Evolutionary conservation across 2,329 filamentous ascomycete species (phyloP).

Genomic region (Aspergillus pseudoglaucus): DNA sequence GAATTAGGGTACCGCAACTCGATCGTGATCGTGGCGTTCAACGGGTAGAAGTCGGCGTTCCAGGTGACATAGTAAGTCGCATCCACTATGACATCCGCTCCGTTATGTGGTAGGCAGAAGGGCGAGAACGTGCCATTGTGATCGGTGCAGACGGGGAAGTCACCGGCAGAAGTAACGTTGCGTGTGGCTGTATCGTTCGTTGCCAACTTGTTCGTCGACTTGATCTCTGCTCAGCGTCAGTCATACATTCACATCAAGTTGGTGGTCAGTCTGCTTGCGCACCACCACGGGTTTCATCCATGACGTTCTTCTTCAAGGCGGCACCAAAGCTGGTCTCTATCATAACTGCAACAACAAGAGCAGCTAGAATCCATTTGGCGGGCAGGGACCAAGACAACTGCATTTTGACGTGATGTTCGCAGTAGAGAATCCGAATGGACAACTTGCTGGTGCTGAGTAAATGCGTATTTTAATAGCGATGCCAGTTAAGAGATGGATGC

Average conservation of each 20-base stretch:
- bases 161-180: constrained; percentile 10
- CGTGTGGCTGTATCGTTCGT: constrained; percentile 1
- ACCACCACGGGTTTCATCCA: not conserved
- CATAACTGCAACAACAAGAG: not conserved
- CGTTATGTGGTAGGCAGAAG: constrained; percentile 32
- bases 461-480: not conserved
- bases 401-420: not conserved
- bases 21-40: constrained; percentile 27
- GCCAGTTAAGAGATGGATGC: not conserved
- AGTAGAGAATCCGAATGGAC: not conserved
- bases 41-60: constrained; percentile 27
- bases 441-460: not conserved
- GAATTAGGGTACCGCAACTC: constrained; percentile 30
- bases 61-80: constrained; percentile 36
- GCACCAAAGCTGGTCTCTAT: not conserved
- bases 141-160: constrained; percentile 28
- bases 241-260: too few relatives aligned
- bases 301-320: not conserved
- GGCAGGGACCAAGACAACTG: not conserved
- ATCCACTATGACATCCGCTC: constrained; percentile 27
- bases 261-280: not conserved
- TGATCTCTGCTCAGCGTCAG: not conserved
- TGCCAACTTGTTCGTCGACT: constrained; percentile 1
- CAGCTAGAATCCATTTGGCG: not conserved
- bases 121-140: constrained; percentile 15